Percentiles rank a stretch among this genome's conserved stretches.
Evolutionary conservation across 805 yeast genomes (phyloP).

Genomic region (Peterozyma xylosa): DNA sequence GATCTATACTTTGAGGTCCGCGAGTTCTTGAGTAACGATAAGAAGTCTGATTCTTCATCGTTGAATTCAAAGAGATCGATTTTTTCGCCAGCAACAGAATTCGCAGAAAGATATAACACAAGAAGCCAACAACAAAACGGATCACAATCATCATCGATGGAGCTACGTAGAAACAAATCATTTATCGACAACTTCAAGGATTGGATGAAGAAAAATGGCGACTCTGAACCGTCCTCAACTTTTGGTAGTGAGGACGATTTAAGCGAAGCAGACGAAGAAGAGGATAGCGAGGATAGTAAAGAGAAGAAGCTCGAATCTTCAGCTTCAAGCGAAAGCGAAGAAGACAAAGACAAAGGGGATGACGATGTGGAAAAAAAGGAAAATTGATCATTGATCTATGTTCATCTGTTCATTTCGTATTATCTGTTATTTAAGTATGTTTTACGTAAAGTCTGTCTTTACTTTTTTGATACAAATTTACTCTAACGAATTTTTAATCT

Average conservation of each 20-base stretch:
- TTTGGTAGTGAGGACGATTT: conserved; percentile 1
- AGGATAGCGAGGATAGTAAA: conserved; percentile 5
- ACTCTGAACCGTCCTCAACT: conserved; percentile 4
- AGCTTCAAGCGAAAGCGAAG: no score
- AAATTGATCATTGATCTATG: no score
- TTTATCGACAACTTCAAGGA: conserved; percentile 24
- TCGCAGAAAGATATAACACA: conserved; percentile 57
- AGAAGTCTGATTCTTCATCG: conserved; percentile 1
- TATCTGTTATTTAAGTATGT: no score
- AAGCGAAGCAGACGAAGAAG: neutral
- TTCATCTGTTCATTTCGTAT: no score
- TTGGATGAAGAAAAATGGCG: conserved; percentile 10
- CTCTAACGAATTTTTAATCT: no score
- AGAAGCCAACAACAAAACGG: conserved; percentile 30
- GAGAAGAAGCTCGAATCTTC: no score
- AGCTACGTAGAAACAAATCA: conserved; percentile 12
- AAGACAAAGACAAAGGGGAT: no score
- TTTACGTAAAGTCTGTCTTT: no score
- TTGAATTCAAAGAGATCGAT: conserved; percentile 6
- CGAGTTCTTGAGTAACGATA: conserved; percentile 47
- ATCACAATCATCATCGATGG: neutral
- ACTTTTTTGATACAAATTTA: no score
- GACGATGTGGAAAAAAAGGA: no score
- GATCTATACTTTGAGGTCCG: conserved; percentile 83
- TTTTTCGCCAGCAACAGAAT: conserved; percentile 54